A percentile compares a stretch with the other conserved stretches of the same genome.
Evolutionary conservation across 306 rosid species (phyloP).

Genomic region (Prosopis cineraria): DNA sequence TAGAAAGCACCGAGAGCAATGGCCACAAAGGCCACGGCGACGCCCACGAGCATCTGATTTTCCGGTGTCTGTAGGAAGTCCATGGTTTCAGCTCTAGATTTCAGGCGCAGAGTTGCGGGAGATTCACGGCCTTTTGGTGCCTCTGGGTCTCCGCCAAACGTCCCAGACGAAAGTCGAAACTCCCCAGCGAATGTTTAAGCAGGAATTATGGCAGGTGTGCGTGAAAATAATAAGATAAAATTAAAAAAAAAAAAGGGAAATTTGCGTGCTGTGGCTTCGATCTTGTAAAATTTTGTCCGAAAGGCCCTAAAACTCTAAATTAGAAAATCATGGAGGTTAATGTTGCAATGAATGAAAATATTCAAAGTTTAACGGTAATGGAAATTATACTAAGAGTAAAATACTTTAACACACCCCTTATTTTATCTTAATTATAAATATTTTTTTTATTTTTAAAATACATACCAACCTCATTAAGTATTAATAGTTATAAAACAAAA

Average conservation of each 20-base stretch:
- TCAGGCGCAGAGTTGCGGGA: not conserved
- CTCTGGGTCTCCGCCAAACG: not conserved
- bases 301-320: too few relatives aligned
- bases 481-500: too few relatives aligned
- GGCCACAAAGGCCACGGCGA: slow-evolving; percentile 59
- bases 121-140: not conserved
- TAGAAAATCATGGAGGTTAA: too few relatives aligned
- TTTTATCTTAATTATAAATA: too few relatives aligned
- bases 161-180: not conserved
- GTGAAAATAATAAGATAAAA: not conserved
- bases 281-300: too few relatives aligned
- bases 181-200: not conserved
- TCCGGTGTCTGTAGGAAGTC: slow-evolving; percentile 59
- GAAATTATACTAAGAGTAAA: too few relatives aligned
- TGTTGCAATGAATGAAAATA: too few relatives aligned
- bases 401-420: too few relatives aligned
- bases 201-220: not conserved
- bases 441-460: too few relatives aligned
- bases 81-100: slow-evolving; percentile 42
- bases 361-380: too few relatives aligned
- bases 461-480: too few relatives aligned
- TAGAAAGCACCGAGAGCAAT: slow-evolving; percentile 57
- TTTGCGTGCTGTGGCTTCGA: too few relatives aligned
- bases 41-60: slow-evolving; percentile 62
- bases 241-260: not conserved